Evolutionary conservation across 2,329 filamentous ascomycete species (phyloP), one percentile per base, ranked within the genome.

Genomic region (Penicillium brasilianum): DNA sequence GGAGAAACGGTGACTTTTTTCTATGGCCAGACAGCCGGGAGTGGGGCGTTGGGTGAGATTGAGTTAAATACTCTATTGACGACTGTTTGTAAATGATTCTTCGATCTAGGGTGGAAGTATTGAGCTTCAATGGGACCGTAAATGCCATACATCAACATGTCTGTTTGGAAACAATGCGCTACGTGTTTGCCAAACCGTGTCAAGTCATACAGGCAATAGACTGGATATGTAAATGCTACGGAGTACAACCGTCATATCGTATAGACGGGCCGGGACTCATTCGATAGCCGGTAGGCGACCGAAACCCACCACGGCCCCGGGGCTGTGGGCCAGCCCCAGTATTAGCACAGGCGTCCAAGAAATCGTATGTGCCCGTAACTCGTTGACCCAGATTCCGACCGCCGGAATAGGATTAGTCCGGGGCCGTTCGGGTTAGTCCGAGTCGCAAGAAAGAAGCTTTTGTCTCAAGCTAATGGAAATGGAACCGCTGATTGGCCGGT

Each of bases 401-500:
- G n/a, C 8, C 54, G 62, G 60, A 46, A 18, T 2, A 54, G 20
- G 13, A 1, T 54, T 62, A 51, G 49, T 60, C 53, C 62, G 54
- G 9, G 2, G 11, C 43, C 7, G n/a, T 11, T 18, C 18, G 8
- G 13, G 51, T 54, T 43, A 54, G 51, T 32, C 36, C 51, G 37
- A 20, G n/a, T 14, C 22, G 7, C 25, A 18, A 18, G 20, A 48
- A 4, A n/a, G 53, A 46, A 56, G 53, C 53, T 46, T 9, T 5
- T n/a, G 52, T 46, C 43, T 48, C 41, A 37, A 56, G 32, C 41
- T 56, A 48, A 48, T 56, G 30, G n/a, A 18, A 25, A 3, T 7
- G 30, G 30, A 20, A 13, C 16, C 10, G 53, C 28, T 63, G 55
- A 63, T 63, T 63, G 61, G 61, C 13, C 39, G 34, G 14, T 14